Conservation (phyloP, 768 basidiomycete genomes). For the Podaxis sp. region DNA sequence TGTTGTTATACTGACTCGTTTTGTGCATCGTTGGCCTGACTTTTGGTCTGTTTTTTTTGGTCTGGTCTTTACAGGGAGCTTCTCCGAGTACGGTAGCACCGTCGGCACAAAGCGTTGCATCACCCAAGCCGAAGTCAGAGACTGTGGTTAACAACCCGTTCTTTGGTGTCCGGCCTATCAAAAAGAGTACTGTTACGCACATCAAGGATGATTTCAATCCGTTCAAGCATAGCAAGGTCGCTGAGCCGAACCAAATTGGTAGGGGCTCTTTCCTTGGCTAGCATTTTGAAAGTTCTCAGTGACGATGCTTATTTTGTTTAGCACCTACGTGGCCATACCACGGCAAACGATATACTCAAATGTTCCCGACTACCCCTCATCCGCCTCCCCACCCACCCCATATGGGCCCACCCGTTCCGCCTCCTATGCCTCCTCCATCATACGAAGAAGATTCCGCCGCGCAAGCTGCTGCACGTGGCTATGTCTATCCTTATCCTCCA, state of each 20-base stretch:
- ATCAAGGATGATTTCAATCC: conserved; percentile 98
- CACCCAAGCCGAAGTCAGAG: conserved; percentile 64
- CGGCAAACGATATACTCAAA: conserved; percentile 80
- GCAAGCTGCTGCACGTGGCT: conserved; percentile 54
- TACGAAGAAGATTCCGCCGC: conserved; percentile 78
- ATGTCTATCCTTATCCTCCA: conserved; percentile 74
- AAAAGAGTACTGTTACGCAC: conserved; percentile 74
- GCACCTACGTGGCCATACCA: conserved; percentile 84
- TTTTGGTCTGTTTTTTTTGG: conserved; percentile 1
- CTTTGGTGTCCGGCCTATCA: conserved; percentile 79
- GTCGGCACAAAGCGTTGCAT: conserved; percentile 40
- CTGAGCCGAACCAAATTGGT: conserved; percentile 74
- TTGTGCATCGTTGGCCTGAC: conserved; percentile 5
- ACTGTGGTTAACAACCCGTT: conserved; percentile 74
- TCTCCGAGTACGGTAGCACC: conserved; percentile 47
- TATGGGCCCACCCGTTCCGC: conserved; percentile 64
- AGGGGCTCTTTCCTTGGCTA: conserved; percentile 29
- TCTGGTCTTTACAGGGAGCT: conserved; percentile 6
- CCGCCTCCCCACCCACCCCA: conserved; percentile 65
- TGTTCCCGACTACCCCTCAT: conserved; percentile 68
- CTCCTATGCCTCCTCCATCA: conserved; percentile 68
- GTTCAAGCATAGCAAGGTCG: conserved; percentile 84
- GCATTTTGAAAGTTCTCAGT: background rate
- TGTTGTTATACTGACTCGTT: conserved; percentile 24
- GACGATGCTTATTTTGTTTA: conserved; percentile 23